A percentile compares a stretch with the other conserved stretches of the same genome.
These are phyloP conservation scores for Silene conica DNA, from an alignment of 148 eudicot species.

Conservation along the genomic window DNA sequence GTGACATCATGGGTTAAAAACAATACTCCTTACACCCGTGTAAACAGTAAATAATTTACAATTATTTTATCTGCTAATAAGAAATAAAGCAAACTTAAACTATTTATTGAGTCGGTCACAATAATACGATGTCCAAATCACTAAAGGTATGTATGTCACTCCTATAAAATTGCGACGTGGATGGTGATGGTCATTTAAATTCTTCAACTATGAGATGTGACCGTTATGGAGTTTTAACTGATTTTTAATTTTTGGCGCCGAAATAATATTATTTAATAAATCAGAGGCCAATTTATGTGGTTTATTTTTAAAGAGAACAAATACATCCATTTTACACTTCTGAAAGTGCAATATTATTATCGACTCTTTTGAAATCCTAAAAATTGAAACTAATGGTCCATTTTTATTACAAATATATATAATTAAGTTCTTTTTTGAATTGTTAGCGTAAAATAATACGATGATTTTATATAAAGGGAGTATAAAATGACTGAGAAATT, in stretches of 20 bases:
- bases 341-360: slow-evolving; percentile 12
- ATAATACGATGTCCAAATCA: too few species aligned
- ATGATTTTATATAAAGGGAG: too few species aligned
- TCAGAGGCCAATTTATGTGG: slow-evolving; percentile 16
- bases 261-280: neutral
- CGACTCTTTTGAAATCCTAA: neutral
- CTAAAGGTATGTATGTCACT: too few species aligned
- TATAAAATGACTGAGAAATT: too few species aligned
- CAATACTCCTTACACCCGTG: too few species aligned
- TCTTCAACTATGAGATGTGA: neutral
- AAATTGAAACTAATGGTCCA: slow-evolving; percentile 1
- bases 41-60: too few species aligned
- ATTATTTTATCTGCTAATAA: too few species aligned
- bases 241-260: slow-evolving; percentile 6
- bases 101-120: too few species aligned
- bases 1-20: too few species aligned
- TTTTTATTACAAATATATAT: neutral
- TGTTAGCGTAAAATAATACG: too few species aligned
- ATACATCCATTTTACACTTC: neutral
- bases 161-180: neutral
- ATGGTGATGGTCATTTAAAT: neutral
- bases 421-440: too few species aligned
- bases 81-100: too few species aligned
- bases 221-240: slow-evolving; percentile 8
- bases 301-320: slow-evolving; percentile 11